Evolutionary conservation across 139 green algal species (phyloP), one percentile per base, ranked within the genome.

Genomic region (Picochlorum sp.): DNA sequence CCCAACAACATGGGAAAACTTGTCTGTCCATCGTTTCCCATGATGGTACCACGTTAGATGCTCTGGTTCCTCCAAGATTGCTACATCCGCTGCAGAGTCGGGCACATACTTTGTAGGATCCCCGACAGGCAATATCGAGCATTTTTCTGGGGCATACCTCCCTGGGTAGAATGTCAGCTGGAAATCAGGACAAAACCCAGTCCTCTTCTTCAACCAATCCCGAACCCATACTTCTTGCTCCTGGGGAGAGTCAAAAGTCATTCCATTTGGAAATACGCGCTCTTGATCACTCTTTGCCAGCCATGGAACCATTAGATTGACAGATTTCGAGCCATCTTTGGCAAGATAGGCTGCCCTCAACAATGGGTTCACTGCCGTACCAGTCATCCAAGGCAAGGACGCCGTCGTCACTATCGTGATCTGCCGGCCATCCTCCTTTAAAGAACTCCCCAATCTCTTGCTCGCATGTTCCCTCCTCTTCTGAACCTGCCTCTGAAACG

Each of bases 1-100:
- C 21, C 79, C 94, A 49, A 85, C 94, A 38, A 99, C 94, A 72
- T 97, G 89, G 50, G 87, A 73, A 75, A 99, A 99, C 78, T 95
- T 96, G 80, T 98, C 85, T 6, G 84, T 97, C 94, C 94, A 99
- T 30, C 94, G 80, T 51, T 64, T 61, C 1, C 94, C 94, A 64
- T 97, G 91, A 81, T 99, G 92, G 77, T 97, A 98, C 90, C 94
- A 99, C 61, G 89, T 98, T 15, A 99, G 75, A 76, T 99, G 94
- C 84, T 99, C 94, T 1, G 94, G 94, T 81, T 99, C 94, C 79
- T 99, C 94, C 63, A 99, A 80, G 34, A 99, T 87, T 20, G 94
- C 94, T 56, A 99, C 86, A 63, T 99, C 94, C 2, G 90, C 87
- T 65, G 62, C 46, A 59, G 16, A 58, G 62, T 97, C 86, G 10